Conservation (phyloP, 768 basidiomycete species). For the Lactarius hengduanensis region DNA sequence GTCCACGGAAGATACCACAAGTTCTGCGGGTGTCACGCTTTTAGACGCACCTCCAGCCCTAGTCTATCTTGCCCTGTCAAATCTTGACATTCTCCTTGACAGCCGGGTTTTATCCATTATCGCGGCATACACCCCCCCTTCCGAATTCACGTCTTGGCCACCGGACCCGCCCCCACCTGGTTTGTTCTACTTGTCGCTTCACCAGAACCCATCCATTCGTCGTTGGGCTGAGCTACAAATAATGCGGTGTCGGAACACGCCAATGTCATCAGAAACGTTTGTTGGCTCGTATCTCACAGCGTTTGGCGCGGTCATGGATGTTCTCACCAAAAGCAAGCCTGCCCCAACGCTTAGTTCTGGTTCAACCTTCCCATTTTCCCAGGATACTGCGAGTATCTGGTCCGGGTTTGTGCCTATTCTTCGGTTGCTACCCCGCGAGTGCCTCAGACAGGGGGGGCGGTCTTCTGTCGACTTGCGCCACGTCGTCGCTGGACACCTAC, state of each 20-base stretch:
- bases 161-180: slow-evolving; percentile 57
- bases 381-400: slow-evolving; percentile 54
- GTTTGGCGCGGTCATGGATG: slow-evolving; percentile 41
- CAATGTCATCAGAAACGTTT: slow-evolving; percentile 52
- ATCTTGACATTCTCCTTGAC: slow-evolving; percentile 56
- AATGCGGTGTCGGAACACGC: slow-evolving; percentile 37
- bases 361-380: slow-evolving; percentile 34
- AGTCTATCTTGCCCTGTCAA: slow-evolving; percentile 62
- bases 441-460: slow-evolving; percentile 37
- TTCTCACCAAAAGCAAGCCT: slow-evolving; percentile 19
- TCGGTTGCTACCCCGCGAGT: slow-evolving; percentile 52
- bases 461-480: slow-evolving; percentile 48
- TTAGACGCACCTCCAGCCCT: slow-evolving; percentile 48
- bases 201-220: slow-evolving; percentile 48
- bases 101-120: slow-evolving; percentile 46
- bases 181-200: slow-evolving; percentile 56
- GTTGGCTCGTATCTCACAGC: slow-evolving; percentile 46
- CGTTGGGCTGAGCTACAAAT: slow-evolving; percentile 58
- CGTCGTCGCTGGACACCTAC: slow-evolving; percentile 58
- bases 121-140: slow-evolving; percentile 39
- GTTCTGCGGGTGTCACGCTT: slow-evolving; percentile 33
- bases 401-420: slow-evolving; percentile 44
- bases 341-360: background rate
- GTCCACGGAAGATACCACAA: slow-evolving; percentile 21
- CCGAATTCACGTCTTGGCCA: slow-evolving; percentile 51